Evolutionary conservation across 129 eudicot genomes (phyloP).

Genomic region (Pseudognaphalium luteoalbum): DNA sequence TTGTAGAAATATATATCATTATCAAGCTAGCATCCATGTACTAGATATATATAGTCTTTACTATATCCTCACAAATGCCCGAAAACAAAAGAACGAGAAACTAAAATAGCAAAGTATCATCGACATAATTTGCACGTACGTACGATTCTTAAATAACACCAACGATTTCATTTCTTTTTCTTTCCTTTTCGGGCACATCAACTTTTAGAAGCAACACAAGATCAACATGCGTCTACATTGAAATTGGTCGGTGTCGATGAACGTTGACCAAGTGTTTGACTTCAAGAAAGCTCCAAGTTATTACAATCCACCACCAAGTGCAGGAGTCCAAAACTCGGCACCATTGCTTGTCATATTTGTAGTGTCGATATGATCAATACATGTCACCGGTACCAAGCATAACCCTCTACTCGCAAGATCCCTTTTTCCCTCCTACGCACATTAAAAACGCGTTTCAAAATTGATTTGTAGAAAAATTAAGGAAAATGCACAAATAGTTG

Average conservation of each 20-base stretch:
- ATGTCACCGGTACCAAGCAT: conserved; percentile 75
- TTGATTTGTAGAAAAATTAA: neutral
- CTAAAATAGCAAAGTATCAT: conserved; percentile 17
- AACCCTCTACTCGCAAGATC: conserved; percentile 77
- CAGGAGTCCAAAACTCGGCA: conserved; percentile 87
- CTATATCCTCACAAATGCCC: conserved; percentile 22
- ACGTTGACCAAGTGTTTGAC: conserved; percentile 1
- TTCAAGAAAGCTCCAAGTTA: neutral
- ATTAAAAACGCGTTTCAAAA: neutral
- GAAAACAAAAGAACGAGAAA: conserved; percentile 28
- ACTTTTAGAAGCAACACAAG: conserved; percentile 15
- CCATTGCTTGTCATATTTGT: conserved; percentile 49
- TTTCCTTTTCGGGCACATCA: conserved; percentile 25
- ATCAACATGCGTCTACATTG: conserved; percentile 3
- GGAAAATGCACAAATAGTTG: neutral
- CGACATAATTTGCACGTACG: neutral
- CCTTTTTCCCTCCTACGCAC: conserved; percentile 28
- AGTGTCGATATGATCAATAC: conserved; percentile 58
- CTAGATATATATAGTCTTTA: conserved; percentile 21
- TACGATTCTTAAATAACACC: neutral
- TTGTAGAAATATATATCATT: conserved; percentile 27
- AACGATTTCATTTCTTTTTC: neutral
- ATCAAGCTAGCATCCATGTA: conserved; percentile 30
- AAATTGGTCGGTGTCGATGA: neutral
- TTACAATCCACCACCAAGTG: conserved; percentile 61